Evolutionary conservation across 75 land plant species (phyloP).

Genomic region (Sequoia sempervirens): DNA sequence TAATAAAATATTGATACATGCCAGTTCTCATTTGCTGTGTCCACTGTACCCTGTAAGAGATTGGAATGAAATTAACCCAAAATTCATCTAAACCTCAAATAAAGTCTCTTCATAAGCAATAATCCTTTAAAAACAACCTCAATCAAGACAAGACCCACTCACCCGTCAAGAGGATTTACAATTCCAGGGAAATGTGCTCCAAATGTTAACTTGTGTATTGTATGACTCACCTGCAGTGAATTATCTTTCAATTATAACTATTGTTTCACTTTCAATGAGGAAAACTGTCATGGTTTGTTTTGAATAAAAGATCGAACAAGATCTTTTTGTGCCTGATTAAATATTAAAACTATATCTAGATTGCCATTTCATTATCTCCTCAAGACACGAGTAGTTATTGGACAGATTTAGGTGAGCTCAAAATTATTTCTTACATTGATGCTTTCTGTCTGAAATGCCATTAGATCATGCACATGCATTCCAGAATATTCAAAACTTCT

Average conservation of each 20-base stretch:
- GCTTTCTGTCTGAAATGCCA: slow-evolving; percentile 62
- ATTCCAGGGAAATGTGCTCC: slow-evolving; percentile 92
- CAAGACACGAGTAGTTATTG: background rate
- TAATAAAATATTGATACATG: slow-evolving; percentile 94
- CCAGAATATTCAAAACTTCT: slow-evolving; percentile 87
- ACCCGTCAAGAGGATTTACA: slow-evolving; percentile 95
- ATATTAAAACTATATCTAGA: background rate
- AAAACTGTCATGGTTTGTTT: background rate
- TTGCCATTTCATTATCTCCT: background rate
- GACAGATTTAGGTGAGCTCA: background rate
- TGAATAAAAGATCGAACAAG: background rate
- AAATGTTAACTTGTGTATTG: slow-evolving; percentile 82
- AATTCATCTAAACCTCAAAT: background rate
- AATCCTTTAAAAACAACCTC: background rate
- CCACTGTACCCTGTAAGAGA: slow-evolving; percentile 61
- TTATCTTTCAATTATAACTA: background rate
- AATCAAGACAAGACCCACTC: slow-evolving; percentile 15
- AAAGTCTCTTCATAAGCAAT: background rate
- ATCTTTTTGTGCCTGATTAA: background rate
- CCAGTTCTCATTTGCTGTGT: slow-evolving; percentile 56
- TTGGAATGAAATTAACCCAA: background rate
- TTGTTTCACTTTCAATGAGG: background rate
- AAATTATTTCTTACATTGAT: slow-evolving; percentile 50
- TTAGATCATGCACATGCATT: slow-evolving; percentile 66
- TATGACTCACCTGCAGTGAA: slow-evolving; percentile 76